Percentiles rank a stretch among this genome's conserved stretches.
Evolutionary conservation across 495 filamentous ascomycete species (phyloP).

Genomic region (Penicillium longicatenatum): DNA sequence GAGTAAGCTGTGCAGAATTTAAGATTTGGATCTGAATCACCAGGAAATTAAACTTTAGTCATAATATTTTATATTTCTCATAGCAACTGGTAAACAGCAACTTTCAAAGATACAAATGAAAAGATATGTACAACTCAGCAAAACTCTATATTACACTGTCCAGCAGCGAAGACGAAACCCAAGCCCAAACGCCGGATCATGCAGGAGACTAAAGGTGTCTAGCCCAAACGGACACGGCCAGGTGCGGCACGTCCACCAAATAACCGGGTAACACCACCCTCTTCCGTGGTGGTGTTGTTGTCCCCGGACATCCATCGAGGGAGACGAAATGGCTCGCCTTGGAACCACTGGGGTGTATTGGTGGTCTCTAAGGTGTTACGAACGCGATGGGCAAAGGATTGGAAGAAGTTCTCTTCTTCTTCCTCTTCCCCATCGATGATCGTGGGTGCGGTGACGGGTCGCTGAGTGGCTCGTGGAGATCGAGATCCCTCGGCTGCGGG

Average conservation of each 20-base stretch:
- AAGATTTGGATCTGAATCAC: too few species aligned
- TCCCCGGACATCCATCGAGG: slow-evolving; percentile 76
- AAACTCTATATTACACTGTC: slow-evolving; percentile 5
- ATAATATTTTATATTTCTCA: not conserved
- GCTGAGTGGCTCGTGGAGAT: slow-evolving; percentile 32
- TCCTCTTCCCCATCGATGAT: slow-evolving; percentile 56
- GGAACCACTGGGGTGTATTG: slow-evolving; percentile 78
- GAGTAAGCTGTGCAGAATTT: too few species aligned
- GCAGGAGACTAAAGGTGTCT: slow-evolving; percentile 9
- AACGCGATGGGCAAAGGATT: slow-evolving; percentile 79
- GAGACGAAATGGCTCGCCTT: slow-evolving; percentile 66
- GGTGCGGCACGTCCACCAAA: slow-evolving; percentile 58
- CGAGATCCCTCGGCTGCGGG: slow-evolving; percentile 30
- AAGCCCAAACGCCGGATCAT: slow-evolving; percentile 24
- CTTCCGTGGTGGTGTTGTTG: slow-evolving; percentile 39
- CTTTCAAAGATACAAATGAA: not conserved
- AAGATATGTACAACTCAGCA: not conserved
- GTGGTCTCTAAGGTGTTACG: slow-evolving; percentile 88
- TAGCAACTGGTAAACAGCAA: not conserved
- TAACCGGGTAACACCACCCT: slow-evolving; percentile 46
- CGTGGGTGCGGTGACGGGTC: slow-evolving; percentile 32
- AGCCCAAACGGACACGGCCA: slow-evolving; percentile 46
- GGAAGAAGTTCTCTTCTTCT: slow-evolving; percentile 80
- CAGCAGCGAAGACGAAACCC: not conserved
- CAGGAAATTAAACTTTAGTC: not conserved